Evolutionary conservation across 805 yeast species (phyloP).

Genomic region (Wickerhamiella azyma): DNA sequence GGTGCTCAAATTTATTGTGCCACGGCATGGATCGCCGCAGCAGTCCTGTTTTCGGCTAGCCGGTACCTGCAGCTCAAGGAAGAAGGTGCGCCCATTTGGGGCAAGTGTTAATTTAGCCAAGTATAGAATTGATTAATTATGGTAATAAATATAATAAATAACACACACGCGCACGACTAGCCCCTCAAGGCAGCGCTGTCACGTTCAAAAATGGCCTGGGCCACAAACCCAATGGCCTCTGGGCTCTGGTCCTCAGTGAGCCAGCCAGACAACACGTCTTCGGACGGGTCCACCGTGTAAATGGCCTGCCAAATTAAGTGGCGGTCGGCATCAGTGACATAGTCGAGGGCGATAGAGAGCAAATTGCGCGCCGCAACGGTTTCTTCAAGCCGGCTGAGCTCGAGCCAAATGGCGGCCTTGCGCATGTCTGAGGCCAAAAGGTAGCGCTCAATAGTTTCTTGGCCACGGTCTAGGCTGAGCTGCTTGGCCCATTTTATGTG

Average conservation of each 20-base stretch:
- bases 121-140: no score
- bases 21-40: slow-evolving; percentile 4
- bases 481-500: no score
- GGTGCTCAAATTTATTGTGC: slow-evolving; percentile 10
- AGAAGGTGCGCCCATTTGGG: neutral
- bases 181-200: neutral
- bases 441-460: no score
- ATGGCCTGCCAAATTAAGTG: neutral
- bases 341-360: neutral
- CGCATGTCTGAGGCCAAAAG: neutral
- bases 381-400: neutral
- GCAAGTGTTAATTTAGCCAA: neutral
- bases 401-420: neutral
- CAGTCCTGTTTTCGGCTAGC: neutral
- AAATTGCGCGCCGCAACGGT: neutral
- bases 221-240: neutral
- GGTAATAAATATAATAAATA: neutral
- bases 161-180: neutral
- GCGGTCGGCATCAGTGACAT: neutral
- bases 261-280: neutral
- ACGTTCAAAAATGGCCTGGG: neutral
- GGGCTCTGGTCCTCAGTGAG: neutral
- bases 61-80: slow-evolving; percentile 3
- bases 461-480: no score
- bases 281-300: neutral